phyloP scores from a whole-genome alignment of 1,284 basidiomycete genomes.

The Leccinum cinnamomeum region DNA sequence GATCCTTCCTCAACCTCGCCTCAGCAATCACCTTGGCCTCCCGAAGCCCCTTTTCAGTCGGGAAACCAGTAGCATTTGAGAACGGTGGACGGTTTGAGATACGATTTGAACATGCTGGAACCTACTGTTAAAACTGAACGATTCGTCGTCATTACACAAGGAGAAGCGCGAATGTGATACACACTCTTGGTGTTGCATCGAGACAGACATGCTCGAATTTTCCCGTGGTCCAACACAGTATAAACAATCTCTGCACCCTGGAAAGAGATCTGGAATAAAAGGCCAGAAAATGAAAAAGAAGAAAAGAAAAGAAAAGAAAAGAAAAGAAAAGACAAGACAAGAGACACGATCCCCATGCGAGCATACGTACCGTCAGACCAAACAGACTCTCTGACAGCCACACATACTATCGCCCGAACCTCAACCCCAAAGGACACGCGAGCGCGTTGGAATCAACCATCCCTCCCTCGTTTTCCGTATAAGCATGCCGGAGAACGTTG shows the following conservation, averaged over 20 bases:
- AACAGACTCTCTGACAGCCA: slow-evolving; percentile 69
- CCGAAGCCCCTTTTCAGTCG: slow-evolving; percentile 71
- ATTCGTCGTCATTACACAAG: background rate
- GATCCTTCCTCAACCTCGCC: slow-evolving; percentile 62
- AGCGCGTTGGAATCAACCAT: slow-evolving; percentile 76
- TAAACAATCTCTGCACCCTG: slow-evolving; percentile 78
- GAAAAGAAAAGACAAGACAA: background rate
- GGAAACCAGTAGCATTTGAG: slow-evolving; percentile 69
- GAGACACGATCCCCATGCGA: background rate
- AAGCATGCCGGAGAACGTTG: slow-evolving; percentile 85
- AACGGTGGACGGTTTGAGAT: slow-evolving; percentile 72
- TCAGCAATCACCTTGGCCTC: slow-evolving; percentile 65
- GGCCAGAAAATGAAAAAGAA: too few relatives aligned
- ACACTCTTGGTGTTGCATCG: slow-evolving; percentile 60
- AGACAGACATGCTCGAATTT: slow-evolving; percentile 64
- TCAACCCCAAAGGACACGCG: slow-evolving; percentile 75
- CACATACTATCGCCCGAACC: slow-evolving; percentile 75
- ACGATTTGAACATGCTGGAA: slow-evolving; percentile 49
- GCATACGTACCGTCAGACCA: slow-evolving; percentile 61
- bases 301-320: background rate
- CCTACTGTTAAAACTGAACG: slow-evolving; percentile 36
- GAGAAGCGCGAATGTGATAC: slow-evolving; percentile 2
- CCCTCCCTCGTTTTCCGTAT: slow-evolving; percentile 72
- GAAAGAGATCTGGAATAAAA: background rate
- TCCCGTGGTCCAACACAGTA: slow-evolving; percentile 81